Base-by-base conservation (phyloP, 2,329 filamentous ascomycete genomes). In the Alternaria rosae region DNA sequence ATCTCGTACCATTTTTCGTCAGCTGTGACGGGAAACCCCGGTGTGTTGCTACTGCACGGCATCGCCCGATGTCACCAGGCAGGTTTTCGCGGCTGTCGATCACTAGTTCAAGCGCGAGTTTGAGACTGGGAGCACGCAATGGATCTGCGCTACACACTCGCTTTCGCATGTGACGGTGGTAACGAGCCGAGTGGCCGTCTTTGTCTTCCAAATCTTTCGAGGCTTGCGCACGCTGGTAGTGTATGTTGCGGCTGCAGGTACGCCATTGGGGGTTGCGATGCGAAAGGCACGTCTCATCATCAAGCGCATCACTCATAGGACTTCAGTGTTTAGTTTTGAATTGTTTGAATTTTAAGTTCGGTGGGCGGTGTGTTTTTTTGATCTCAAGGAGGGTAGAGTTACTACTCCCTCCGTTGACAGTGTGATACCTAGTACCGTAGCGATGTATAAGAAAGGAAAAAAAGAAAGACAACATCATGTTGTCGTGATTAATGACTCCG, bases 341-440 rank as follows among this genome's bases (percentile, higher is more conserved):
- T 51, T 35, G 32, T 43, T 51, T 51, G 20, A 6, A 21, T 50
- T 50, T 50, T 32, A 11, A 20, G 28, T 51, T 51, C 47, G 35
- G 47, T 51, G 47, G 9, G 20, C 20, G 28, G 30, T 35, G 35
- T 48, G 15, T 38, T 38, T 51, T n/a, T 51, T 38, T 51, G 13
- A 38, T 35, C 47, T 13, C 47, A 51, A 51, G 30, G 47, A 35
- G 47, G 21, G 12, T 13, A 21, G n/a, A 15, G 23, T 47, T 26
- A 47, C 15, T n/a, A 28, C 43, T 50, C 47, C 21, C 26, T 50
- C 47, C 28, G n/a, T 47, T 50, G 47, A 50, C 28, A 50, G 47
- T 50, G 28, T 50, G 47, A 50, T 50, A 32, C 47, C 47, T 21
- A 50, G 47, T 50, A 50, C 26, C 47, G 28, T 50, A 50, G 47